phyloP scores from a whole-genome alignment of 805 yeast species.

The Hermanozyma aechmeae region DNA sequence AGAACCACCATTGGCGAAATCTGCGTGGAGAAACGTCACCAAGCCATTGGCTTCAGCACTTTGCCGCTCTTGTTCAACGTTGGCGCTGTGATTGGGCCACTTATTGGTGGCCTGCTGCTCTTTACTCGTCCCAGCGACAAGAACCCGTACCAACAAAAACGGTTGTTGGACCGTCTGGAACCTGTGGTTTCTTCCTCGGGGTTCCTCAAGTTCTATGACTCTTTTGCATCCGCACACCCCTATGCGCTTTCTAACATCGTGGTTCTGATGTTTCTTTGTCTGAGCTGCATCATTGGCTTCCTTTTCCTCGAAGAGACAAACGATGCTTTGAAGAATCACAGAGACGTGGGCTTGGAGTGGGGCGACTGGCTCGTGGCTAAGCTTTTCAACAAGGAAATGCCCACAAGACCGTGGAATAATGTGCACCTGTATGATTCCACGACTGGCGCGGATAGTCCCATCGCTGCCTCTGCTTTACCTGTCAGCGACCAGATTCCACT shows the following conservation, averaged over 20 bases:
- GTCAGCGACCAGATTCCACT: too few species aligned
- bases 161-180: too few species aligned
- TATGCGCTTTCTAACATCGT: conserved; percentile 46
- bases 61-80: conserved; percentile 55
- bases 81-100: conserved; percentile 54
- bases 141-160: conserved; percentile 10
- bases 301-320: conserved; percentile 50
- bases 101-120: conserved; percentile 42
- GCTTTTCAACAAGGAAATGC: conserved; percentile 16
- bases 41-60: conserved; percentile 53
- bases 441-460: too few species aligned
- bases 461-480: too few species aligned
- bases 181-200: too few species aligned
- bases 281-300: conserved; percentile 28
- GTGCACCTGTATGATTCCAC: background rate
- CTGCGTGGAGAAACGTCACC: conserved; percentile 47
- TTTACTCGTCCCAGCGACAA: conserved; percentile 34
- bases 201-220: conserved; percentile 12
- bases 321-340: conserved; percentile 21
- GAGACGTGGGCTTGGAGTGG: conserved; percentile 36
- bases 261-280: conserved; percentile 26
- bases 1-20: conserved; percentile 55
- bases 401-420: conserved; percentile 21
- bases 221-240: conserved; percentile 30
- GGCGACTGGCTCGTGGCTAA: conserved; percentile 28